Evolutionary conservation across 139 green algal genomes (phyloP).

Genomic region (Chlamydomonas incerta): DNA sequence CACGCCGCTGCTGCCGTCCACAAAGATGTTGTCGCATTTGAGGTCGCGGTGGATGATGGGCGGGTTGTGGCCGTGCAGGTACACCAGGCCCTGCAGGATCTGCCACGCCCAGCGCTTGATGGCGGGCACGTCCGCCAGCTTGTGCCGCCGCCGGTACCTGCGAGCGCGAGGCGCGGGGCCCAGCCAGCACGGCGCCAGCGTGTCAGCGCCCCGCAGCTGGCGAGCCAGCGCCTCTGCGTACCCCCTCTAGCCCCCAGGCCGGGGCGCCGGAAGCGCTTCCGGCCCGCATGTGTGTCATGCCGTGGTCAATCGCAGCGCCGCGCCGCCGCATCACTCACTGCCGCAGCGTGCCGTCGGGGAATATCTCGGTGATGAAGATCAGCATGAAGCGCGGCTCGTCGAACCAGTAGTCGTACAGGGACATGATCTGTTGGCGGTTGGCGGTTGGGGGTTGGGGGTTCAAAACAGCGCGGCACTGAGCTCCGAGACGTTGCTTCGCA

Average conservation of each 20-base stretch:
- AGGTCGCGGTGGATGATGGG: constrained; percentile 78
- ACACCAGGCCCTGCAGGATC: constrained; percentile 96
- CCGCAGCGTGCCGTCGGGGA: constrained; percentile 41
- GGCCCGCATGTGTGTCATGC: too few species aligned
- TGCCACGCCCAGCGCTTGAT: constrained; percentile 95
- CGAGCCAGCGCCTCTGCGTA: not conserved
- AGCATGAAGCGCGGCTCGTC: constrained; percentile 41
- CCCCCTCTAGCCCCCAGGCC: not conserved
- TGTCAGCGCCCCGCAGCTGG: not conserved
- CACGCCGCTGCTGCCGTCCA: constrained; percentile 88
- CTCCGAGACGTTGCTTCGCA: too few species aligned
- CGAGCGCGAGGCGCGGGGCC: too few species aligned
- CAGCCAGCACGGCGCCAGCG: not conserved
- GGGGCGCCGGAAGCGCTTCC: too few species aligned
- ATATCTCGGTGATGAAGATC: constrained; percentile 62
- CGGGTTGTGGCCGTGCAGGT: constrained; percentile 91
- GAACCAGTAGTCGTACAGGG: constrained; percentile 56
- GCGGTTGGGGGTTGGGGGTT: too few species aligned
- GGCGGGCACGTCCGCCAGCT: constrained; percentile 58
- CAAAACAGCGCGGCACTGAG: too few species aligned
- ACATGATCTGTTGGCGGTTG: constrained; percentile 65
- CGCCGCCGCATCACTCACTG: constrained; percentile 59
- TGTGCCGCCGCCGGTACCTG: constrained; percentile 80
- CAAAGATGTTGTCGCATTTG: constrained; percentile 97
- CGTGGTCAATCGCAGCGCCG: too few species aligned